phyloP scores from a whole-genome alignment of 1,139 yeast genomes.

The Pichia inconspicua region DNA sequence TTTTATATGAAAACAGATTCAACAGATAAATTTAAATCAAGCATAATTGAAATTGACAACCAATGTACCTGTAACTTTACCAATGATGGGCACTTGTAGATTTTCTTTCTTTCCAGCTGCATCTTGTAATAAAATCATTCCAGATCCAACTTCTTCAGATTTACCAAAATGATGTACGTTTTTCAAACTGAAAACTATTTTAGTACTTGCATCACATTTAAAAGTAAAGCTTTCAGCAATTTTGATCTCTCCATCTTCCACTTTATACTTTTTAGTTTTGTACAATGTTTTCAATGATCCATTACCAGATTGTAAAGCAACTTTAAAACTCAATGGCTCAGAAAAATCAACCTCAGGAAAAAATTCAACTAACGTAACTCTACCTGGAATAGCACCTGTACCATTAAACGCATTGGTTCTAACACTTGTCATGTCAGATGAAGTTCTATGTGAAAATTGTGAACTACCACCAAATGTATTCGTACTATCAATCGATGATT shows the following conservation, averaged over 20 bases:
- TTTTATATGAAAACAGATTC: too few relatives aligned
- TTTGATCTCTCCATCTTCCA: slow-evolving; percentile 32
- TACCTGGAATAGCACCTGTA: slow-evolving; percentile 43
- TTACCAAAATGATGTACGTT: slow-evolving; percentile 74
- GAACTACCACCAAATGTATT: not conserved
- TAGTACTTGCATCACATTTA: slow-evolving; percentile 55
- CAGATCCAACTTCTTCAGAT: slow-evolving; percentile 55
- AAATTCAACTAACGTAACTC: slow-evolving; percentile 34
- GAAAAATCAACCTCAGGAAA: slow-evolving; percentile 19
- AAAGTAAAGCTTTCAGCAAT: slow-evolving; percentile 67
- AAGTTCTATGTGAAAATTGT: slow-evolving; percentile 19
- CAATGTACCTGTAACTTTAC: slow-evolving; percentile 18
- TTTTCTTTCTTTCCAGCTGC: slow-evolving; percentile 22
- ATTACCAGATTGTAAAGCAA: slow-evolving; percentile 42
- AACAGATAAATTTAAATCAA: not conserved
- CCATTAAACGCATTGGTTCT: slow-evolving; percentile 31
- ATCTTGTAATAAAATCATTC: slow-evolving; percentile 36
- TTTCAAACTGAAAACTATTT: slow-evolving; percentile 49
- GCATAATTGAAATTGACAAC: slow-evolving; percentile 25
- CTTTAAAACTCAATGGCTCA: slow-evolving; percentile 45
- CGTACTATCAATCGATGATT: not conserved
- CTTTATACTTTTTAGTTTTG: slow-evolving; percentile 58
- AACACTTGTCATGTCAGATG: slow-evolving; percentile 16
- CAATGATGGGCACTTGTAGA: slow-evolving; percentile 18
- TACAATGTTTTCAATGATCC: slow-evolving; percentile 48